Evolutionary conservation across 768 basidiomycete genomes (phyloP), one percentile per base, ranked within the genome.

Genomic region (Tulasnella calospora): DNA sequence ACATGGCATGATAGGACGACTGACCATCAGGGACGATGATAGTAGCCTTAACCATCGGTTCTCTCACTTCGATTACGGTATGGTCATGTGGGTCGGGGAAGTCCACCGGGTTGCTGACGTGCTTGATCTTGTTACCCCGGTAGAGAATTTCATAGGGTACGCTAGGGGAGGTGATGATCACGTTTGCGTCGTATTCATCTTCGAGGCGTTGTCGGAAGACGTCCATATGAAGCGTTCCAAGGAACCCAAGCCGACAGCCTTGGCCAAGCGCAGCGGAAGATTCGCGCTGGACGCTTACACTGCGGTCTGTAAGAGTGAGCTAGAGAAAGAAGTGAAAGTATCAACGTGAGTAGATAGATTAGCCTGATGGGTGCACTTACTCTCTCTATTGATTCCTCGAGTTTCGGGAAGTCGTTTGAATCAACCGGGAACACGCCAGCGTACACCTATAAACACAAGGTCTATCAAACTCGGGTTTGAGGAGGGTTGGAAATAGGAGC

Each of bases 151-250:
- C 33, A 84, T 95, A 96, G 36, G 97, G 96, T 27, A 99, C 97
- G 2, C 96, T 96, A 0, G 98, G 98, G 3, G 96, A 93, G 15
- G 98, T 99, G 77, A 99, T 89, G 81, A 99, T 95, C 78, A 99
- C 91, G 82, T 93, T 95, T 41, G 96, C 94, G 78, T 95, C 91
- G 81, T 98, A 95, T 83, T 99, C 98, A 81, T 99, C 98, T 84
- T 99, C 98, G 4, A 99, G 86, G 19, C 98, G 89, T 83, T 99
- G 98, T 30, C 96, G 92, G 84, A 95, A 95, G 51, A 96, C 93
- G 81, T 97, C 94, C 94, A 99, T 96, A 83, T 99, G 98, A 78
- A 99, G 85, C 7, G 95, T 94, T 0, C 98, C 98, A 13, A 98
- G 88, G 84, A 99, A 99, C 0, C 98, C 98, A 8, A 99, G 89